These are phyloP conservation scores for Coleophoma crateriformis DNA, from an alignment of 2,329 filamentous ascomycete genomes.

Conservation along the genomic window DNA sequence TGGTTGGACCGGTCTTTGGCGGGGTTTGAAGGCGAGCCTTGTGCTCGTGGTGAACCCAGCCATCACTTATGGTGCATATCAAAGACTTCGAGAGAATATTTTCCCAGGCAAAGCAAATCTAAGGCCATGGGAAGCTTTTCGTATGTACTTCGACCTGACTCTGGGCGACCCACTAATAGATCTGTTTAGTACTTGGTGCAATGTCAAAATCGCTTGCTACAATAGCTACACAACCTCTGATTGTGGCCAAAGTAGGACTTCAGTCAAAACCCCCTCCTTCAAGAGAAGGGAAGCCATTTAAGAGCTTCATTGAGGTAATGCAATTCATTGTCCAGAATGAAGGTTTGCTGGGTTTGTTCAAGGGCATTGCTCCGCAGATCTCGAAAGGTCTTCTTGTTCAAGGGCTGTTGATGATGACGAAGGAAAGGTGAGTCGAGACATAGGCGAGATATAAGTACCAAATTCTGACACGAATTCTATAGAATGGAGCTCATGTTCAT, in stretches of 20 bases:
- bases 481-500: conserved; percentile 88
- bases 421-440: conserved; percentile 65
- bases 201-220: conserved; percentile 91
- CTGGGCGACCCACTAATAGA: too few relatives aligned
- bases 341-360: conserved; percentile 80
- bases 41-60: conserved; percentile 94
- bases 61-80: conserved; percentile 96
- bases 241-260: conserved; percentile 94
- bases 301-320: conserved; percentile 92
- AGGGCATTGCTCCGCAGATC: conserved; percentile 92
- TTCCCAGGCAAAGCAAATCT: conserved; percentile 74
- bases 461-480: conserved; percentile 3
- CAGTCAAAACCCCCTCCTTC: conserved; percentile 87
- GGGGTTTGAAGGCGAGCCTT: conserved; percentile 90
- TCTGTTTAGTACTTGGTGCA: conserved; percentile 70
- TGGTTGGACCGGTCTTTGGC: conserved; percentile 84
- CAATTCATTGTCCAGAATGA: conserved; percentile 87
- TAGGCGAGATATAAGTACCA: conserved; percentile 3
- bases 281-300: conserved; percentile 85
- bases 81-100: conserved; percentile 71
- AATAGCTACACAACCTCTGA: conserved; percentile 86
- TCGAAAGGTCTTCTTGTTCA: conserved; percentile 90
- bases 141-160: conserved; percentile 48
- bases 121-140: conserved; percentile 81
- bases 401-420: conserved; percentile 97